These are phyloP conservation scores for Thelonectria blattea DNA, from an alignment of 2,329 filamentous ascomycete genomes.

Conservation along the genomic window DNA sequence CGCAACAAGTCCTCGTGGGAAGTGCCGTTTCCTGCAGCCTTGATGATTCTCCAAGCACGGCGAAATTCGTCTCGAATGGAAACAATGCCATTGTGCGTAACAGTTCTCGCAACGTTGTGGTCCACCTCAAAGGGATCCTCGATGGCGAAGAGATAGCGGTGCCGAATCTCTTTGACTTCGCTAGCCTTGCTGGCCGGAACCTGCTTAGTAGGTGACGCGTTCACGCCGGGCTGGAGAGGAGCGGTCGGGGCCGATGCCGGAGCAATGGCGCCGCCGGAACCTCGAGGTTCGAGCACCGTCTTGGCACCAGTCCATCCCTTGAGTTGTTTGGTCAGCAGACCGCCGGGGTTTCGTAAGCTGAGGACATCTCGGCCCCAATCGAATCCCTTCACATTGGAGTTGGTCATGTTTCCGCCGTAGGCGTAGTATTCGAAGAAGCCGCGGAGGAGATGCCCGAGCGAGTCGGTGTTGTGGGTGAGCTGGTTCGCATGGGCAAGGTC, in stretches of 20 bases:
- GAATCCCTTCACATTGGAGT: conserved; percentile 64
- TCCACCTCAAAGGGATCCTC: conserved; percentile 90
- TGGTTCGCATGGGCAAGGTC: conserved; percentile 62
- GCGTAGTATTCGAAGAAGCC: conserved; percentile 92
- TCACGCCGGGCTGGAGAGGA: background rate
- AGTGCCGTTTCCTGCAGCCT: conserved; percentile 51
- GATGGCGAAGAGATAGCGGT: conserved; percentile 85
- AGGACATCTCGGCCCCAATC: conserved; percentile 83
- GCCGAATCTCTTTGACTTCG: conserved; percentile 71
- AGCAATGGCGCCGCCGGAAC: conserved; percentile 31
- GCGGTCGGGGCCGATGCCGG: conserved; percentile 26
- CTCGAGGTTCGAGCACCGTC: conserved; percentile 65
- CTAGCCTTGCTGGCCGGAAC: conserved; percentile 39
- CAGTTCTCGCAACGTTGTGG: conserved; percentile 87
- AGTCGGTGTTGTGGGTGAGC: conserved; percentile 72
- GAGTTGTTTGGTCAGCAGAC: conserved; percentile 72
- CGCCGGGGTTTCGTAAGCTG: conserved; percentile 74
- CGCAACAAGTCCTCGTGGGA: conserved; percentile 58
- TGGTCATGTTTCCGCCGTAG: conserved; percentile 61
- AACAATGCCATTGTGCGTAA: conserved; percentile 82
- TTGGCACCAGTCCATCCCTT: conserved; percentile 90
- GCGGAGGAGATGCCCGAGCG: conserved; percentile 72
- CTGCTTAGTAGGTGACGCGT: conserved; percentile 15
- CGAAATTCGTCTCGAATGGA: conserved; percentile 85
- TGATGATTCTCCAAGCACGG: conserved; percentile 76